Evolutionary conservation across 2,329 filamentous ascomycete genomes (phyloP).

Genomic region (Arthroderma sp.): DNA sequence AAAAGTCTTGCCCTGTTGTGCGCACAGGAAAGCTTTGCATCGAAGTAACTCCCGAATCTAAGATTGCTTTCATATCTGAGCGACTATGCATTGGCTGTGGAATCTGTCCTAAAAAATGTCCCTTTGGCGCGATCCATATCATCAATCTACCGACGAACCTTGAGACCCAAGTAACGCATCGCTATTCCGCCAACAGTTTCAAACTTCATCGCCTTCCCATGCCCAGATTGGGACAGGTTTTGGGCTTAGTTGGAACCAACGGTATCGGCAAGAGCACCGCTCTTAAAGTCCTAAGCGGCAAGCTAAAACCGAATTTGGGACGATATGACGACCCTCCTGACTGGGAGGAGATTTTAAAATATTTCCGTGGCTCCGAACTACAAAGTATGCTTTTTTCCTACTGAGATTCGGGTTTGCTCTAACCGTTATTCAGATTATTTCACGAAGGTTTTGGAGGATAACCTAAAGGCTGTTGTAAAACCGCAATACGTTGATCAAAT

Average conservation of each 20-base stretch:
- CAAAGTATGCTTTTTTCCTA: conserved; percentile 54
- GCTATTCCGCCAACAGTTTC: conserved; percentile 99
- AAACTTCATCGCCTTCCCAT: conserved; percentile 95
- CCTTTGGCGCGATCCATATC: conserved; percentile 96
- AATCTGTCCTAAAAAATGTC: conserved; percentile 99
- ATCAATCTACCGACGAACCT: conserved; percentile 99
- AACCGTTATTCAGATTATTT: conserved; percentile 58
- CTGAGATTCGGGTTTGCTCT: conserved; percentile 13
- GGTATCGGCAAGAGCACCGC: conserved; percentile 99
- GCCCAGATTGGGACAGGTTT: conserved; percentile 85
- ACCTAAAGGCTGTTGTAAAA: conserved; percentile 96
- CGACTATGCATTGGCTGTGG: conserved; percentile 92
- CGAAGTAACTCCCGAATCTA: conserved; percentile 76
- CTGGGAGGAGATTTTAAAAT: conserved; percentile 97
- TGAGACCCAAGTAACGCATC: conserved; percentile 93
- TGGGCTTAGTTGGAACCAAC: conserved; percentile 96
- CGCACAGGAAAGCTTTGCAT: conserved; percentile 96
- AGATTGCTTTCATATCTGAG: conserved; percentile 97
- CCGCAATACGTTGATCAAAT: conserved; percentile 99
- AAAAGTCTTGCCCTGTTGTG: conserved; percentile 95
- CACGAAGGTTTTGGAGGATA: conserved; percentile 92
- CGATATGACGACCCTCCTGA: conserved; percentile 92
- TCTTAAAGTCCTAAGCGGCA: conserved; percentile 94
- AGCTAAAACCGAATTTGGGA: conserved; percentile 95
- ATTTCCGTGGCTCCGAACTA: conserved; percentile 93